Conservation (phyloP, 805 yeast genomes). For the Kregervanrija delftensis region DNA sequence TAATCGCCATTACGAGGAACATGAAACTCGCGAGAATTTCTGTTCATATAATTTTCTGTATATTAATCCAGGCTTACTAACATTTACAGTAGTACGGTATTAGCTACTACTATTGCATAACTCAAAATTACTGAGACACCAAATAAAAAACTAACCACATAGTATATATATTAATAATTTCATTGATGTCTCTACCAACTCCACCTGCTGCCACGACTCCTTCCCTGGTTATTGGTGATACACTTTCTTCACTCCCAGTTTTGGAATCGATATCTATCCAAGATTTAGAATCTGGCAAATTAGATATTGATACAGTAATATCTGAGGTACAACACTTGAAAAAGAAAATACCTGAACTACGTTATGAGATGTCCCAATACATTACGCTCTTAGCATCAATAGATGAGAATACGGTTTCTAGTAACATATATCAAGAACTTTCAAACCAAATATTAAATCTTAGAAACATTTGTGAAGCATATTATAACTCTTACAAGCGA, state of each 20-base stretch:
- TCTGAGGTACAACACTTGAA: slow-evolving; percentile 31
- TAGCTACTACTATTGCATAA: too few relatives aligned
- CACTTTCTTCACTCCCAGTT: background rate
- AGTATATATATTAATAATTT: background rate
- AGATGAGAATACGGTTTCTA: slow-evolving; percentile 38
- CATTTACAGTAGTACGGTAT: too few relatives aligned
- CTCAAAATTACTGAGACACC: too few relatives aligned
- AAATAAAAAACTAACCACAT: background rate
- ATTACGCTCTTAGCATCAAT: slow-evolving; percentile 32
- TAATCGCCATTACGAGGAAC: too few relatives aligned
- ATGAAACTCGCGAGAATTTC: too few relatives aligned
- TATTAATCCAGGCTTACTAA: too few relatives aligned
- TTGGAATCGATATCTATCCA: slow-evolving; percentile 25
- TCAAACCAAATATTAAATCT: slow-evolving; percentile 30
- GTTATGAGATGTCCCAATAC: slow-evolving; percentile 34
- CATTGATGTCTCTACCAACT: background rate
- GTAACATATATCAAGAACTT: slow-evolving; percentile 32
- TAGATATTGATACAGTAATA: slow-evolving; percentile 28
- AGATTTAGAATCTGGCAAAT: slow-evolving; percentile 35
- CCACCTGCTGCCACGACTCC: slow-evolving; percentile 1
- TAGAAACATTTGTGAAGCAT: slow-evolving; percentile 34
- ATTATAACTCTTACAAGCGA: slow-evolving; percentile 37
- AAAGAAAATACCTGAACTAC: slow-evolving; percentile 23
- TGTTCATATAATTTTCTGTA: too few relatives aligned
- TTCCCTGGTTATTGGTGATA: background rate